phyloP scores from a whole-genome alignment of 2,329 filamentous ascomycete species.

The Aspergillus nomiae region DNA sequence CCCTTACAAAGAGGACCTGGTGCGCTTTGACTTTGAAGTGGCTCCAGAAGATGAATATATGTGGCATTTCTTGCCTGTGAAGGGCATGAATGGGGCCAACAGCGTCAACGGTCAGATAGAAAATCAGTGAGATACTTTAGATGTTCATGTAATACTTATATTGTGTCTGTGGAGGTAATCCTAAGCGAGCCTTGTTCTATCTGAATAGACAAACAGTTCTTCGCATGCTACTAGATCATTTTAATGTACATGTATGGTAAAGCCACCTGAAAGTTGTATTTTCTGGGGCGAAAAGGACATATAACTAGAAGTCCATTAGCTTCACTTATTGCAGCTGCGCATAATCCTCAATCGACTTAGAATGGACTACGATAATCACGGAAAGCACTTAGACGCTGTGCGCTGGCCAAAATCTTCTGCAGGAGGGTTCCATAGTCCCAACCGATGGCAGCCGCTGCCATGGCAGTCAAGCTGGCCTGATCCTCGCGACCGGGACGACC shows the following conservation, averaged over 20 bases:
- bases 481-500: constrained; percentile 51
- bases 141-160: too few relatives aligned
- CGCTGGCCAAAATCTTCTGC: constrained; percentile 34
- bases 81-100: neutral
- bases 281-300: too few relatives aligned
- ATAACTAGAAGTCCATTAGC: too few relatives aligned
- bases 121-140: too few relatives aligned
- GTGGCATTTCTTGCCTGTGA: constrained; percentile 1
- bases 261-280: too few relatives aligned
- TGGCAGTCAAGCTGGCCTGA: constrained; percentile 50
- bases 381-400: constrained; percentile 12
- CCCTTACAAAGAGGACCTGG: constrained; percentile 8
- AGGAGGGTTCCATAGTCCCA: constrained; percentile 48
- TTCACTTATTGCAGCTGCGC: fast-evolving
- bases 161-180: too few relatives aligned
- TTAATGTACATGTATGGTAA: too few relatives aligned
- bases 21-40: constrained; percentile 12
- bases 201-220: too few relatives aligned
- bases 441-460: constrained; percentile 46
- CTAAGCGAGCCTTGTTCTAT: too few relatives aligned
- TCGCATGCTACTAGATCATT: too few relatives aligned
- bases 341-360: neutral
- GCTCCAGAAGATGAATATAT: constrained; percentile 10
- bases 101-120: too few relatives aligned
- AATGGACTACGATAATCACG: constrained; percentile 17